Base-by-base conservation (phyloP, 2,329 filamentous ascomycete genomes). In the Epichloe bromicola region DNA sequence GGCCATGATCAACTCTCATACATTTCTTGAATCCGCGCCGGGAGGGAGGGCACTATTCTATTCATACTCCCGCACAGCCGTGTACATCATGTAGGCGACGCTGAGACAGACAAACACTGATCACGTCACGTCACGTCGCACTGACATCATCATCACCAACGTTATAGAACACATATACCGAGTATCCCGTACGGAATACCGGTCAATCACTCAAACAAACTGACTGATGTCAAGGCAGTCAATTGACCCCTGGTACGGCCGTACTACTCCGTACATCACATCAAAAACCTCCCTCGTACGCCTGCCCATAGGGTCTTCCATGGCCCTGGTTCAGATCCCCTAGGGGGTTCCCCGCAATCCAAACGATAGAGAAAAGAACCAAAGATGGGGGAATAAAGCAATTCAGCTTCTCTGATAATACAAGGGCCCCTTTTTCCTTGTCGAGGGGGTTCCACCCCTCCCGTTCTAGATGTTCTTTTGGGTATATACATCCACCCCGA, bases 401-500 rank as follows among this genome's bases (percentile, higher is more conserved):
- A 50, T 26, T 8, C 37, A 17, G 48, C 14, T 37, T 12, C 36
- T 50, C 42, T 50, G 30, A 30, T 45, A 20, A 14, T 14, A 19
- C 30, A 30, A 30, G 42, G 17, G 26, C 46, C 14, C 23, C 36
- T 48, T 48, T 48, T 36, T 34, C 17, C 23, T 30, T 10, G 7
- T n/a, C 3, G 12, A 6, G 26, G 26, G 26, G n/a, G 37, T 17
- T 44, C 19, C 46, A 11, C 30, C 40, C 40, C 45, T 51, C 34
- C 39, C 30, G 10, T n/a, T 52, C 36, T 52, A 52, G 49, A 34
- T 41, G 14, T 26, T 51, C 48, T 26, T 42, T 36, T 41, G 40
- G 40, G 48, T 53, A 48, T 53, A 51, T 51, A 51, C 45, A 48
- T 26, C 26, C 41, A 48, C 48, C 19, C 45, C 23, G 33, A 23